Percentiles rank a stretch among this genome's conserved stretches.
Conservation (phyloP, 257 asterid species). For the Solanum chiquidenum region DNA sequence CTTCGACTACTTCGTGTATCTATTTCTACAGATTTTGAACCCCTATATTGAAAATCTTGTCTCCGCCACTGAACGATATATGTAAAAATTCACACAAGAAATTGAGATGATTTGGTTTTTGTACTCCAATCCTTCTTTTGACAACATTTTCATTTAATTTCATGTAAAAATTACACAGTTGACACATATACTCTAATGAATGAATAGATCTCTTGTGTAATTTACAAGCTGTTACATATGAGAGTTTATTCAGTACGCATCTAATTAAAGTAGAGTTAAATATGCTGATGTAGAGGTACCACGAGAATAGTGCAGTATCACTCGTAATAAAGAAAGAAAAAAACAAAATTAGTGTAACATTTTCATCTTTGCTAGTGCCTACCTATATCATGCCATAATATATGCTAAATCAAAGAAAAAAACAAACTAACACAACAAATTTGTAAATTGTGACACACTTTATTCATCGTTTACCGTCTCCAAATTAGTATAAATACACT, state of each 20-base stretch:
- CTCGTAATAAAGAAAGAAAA: background rate
- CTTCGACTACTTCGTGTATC: no score
- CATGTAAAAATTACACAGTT: background rate
- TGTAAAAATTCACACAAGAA: background rate
- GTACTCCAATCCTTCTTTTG: background rate
- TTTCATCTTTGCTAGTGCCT: background rate
- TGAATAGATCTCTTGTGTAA: no score
- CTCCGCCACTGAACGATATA: no score
- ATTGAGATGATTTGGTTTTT: background rate
- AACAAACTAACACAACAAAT: background rate
- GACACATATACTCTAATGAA: background rate
- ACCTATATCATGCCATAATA: background rate
- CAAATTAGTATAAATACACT: background rate
- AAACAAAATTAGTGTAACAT: background rate
- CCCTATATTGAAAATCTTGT: no score
- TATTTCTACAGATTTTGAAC: no score
- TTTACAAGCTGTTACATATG: background rate
- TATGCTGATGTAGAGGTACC: background rate
- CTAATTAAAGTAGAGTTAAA: background rate
- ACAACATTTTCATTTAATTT: background rate
- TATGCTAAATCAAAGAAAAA: background rate
- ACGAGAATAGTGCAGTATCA: background rate
- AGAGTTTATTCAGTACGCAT: background rate
- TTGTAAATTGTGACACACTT: background rate
- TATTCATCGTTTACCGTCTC: background rate